Evolutionary conservation across 2,329 filamentous ascomycete genomes (phyloP).

Genomic region (Cercospora sp.): DNA sequence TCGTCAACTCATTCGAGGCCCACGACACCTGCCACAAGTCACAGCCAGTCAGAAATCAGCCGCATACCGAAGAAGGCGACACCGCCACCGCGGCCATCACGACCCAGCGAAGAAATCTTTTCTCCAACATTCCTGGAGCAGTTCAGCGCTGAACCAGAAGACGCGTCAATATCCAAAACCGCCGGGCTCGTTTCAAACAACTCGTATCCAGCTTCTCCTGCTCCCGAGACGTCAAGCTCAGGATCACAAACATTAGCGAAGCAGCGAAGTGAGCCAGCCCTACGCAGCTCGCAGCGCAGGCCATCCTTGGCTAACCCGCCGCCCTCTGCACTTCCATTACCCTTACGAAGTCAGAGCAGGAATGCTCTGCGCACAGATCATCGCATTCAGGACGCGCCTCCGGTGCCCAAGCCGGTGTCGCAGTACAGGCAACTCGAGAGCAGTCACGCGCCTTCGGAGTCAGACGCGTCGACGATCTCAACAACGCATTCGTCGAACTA

Average conservation of each 20-base stretch:
- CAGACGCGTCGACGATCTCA: slow-evolving; percentile 35
- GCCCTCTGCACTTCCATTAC: slow-evolving; percentile 10
- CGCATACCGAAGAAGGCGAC: slow-evolving; percentile 25
- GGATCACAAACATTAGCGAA: slow-evolving; percentile 14
- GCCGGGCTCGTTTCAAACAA: slow-evolving; percentile 20
- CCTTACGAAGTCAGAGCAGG: slow-evolving; percentile 27
- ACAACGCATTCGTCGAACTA: slow-evolving; percentile 25
- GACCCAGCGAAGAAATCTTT: slow-evolving; percentile 35
- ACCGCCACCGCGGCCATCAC: slow-evolving; percentile 34
- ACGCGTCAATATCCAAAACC: slow-evolving; percentile 12
- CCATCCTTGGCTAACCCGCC: slow-evolving; percentile 18
- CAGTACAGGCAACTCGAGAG: slow-evolving; percentile 30
- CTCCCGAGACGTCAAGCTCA: neutral
- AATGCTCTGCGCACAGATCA: slow-evolving; percentile 30
- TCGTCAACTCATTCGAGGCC: slow-evolving; percentile 19
- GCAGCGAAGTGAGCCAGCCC: slow-evolving; percentile 26
- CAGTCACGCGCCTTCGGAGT: slow-evolving; percentile 35
- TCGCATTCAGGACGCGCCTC: slow-evolving; percentile 36
- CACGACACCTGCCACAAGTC: slow-evolving; percentile 6
- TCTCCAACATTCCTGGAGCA: slow-evolving; percentile 33
- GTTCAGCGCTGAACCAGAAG: slow-evolving; percentile 31
- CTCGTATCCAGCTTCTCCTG: slow-evolving; percentile 18
- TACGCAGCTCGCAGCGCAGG: slow-evolving; percentile 20
- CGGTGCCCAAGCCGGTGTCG: slow-evolving; percentile 35
- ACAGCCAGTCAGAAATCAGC: slow-evolving; percentile 3